Evolutionary conservation across 768 basidiomycete species (phyloP).

Genomic region (Melanogaster broomeanus): DNA sequence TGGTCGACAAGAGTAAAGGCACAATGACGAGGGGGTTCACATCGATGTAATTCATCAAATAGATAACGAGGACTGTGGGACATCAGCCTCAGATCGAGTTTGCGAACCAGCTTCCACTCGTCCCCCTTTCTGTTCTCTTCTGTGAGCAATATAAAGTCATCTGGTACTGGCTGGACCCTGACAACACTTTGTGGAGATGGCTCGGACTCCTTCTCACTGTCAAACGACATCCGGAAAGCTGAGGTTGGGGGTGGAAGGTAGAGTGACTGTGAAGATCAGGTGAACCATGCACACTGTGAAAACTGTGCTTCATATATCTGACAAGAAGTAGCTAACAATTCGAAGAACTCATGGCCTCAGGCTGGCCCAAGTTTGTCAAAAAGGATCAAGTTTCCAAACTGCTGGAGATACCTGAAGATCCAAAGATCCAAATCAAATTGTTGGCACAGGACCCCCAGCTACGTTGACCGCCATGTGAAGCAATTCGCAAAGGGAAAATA

Average conservation of each 20-base stretch:
- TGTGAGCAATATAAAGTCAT: slow-evolving; percentile 11
- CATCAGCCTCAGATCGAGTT: slow-evolving; percentile 30
- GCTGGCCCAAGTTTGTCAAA: neutral
- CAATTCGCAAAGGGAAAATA: neutral
- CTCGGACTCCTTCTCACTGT: slow-evolving; percentile 8
- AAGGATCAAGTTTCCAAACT: neutral
- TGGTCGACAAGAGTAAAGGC: neutral
- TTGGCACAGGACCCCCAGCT: neutral
- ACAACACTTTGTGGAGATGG: slow-evolving; percentile 9
- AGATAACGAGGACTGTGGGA: slow-evolving; percentile 27
- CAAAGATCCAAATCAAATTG: neutral
- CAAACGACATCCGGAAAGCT: slow-evolving; percentile 4
- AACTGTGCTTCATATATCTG: slow-evolving; percentile 1
- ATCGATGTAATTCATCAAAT: slow-evolving; percentile 29
- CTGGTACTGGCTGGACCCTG: neutral
- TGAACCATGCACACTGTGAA: too few species aligned
- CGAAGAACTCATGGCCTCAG: slow-evolving; percentile 1
- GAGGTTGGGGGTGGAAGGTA: too few species aligned
- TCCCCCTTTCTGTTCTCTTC: slow-evolving; percentile 13
- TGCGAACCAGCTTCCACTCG: slow-evolving; percentile 25
- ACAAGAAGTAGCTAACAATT: neutral
- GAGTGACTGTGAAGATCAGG: neutral
- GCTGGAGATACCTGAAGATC: neutral
- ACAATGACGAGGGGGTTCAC: slow-evolving; percentile 2
- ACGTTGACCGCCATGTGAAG: too few species aligned